A percentile compares a stretch with the other conserved stretches of the same genome.
Conservation (phyloP, 2,329 filamentous ascomycete genomes). For the Calonectria ilicicola region DNA sequence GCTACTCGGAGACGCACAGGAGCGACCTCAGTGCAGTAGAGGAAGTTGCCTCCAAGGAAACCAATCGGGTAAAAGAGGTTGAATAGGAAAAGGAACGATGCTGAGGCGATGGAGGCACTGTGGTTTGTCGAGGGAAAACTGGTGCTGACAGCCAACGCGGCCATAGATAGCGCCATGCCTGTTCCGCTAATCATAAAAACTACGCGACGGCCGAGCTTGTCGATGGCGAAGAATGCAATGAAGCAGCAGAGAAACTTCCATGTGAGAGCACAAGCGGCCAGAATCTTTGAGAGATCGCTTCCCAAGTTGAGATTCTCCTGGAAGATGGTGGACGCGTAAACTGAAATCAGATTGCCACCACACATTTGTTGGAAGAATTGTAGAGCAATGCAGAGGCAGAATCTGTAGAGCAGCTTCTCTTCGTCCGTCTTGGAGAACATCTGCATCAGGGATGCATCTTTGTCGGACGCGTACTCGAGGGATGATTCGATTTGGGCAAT, state of each 20-base stretch:
- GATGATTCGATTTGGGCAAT: slow-evolving; percentile 61
- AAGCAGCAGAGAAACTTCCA: slow-evolving; percentile 49
- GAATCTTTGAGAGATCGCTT: slow-evolving; percentile 37
- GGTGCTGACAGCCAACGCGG: slow-evolving; percentile 41
- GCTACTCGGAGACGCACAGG: slow-evolving; percentile 58
- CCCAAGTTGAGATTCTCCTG: slow-evolving; percentile 41
- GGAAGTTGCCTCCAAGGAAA: slow-evolving; percentile 72
- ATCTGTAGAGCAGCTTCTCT: slow-evolving; percentile 62
- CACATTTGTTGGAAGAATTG: slow-evolving; percentile 48
- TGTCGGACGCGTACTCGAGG: slow-evolving; percentile 55
- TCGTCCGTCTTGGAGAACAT: slow-evolving; percentile 61
- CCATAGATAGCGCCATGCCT: slow-evolving; percentile 44
- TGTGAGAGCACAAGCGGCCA: slow-evolving; percentile 42
- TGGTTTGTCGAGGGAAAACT: slow-evolving; percentile 28
- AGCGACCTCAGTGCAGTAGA: slow-evolving; percentile 67
- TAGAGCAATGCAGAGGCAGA: slow-evolving; percentile 45
- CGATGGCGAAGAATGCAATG: slow-evolving; percentile 44
- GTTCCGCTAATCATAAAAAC: slow-evolving; percentile 42
- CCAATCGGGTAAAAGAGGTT: slow-evolving; percentile 76
- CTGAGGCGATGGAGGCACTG: slow-evolving; percentile 37
- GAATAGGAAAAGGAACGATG: slow-evolving; percentile 72
- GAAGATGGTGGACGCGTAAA: slow-evolving; percentile 47
- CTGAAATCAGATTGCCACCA: slow-evolving; percentile 44
- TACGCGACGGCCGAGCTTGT: slow-evolving; percentile 42
- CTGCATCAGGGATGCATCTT: slow-evolving; percentile 51